A percentile compares a stretch with the other conserved stretches of the same genome.
phyloP scores from a whole-genome alignment of 805 yeast genomes.

The Wickerhamomyces canadensis region DNA sequence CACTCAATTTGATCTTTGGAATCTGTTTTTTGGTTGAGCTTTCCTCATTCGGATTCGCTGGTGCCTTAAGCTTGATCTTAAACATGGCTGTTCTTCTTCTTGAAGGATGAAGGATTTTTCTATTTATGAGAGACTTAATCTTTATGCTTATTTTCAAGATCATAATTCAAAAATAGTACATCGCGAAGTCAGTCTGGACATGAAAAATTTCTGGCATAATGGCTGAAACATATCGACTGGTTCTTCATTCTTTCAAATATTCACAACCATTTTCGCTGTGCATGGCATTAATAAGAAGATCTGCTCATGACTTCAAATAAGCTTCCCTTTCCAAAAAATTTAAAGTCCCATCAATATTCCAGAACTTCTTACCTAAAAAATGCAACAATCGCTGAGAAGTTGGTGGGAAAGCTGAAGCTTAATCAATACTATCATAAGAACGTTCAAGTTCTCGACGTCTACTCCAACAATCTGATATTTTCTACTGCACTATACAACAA shows the following conservation, averaged over 20 bases:
- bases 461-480: constrained; percentile 55
- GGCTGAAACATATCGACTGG: too few species aligned
- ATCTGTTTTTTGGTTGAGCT: not conserved
- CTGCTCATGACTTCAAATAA: too few species aligned
- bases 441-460: constrained; percentile 52
- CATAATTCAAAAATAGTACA: too few species aligned
- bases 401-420: constrained; percentile 41
- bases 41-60: constrained; percentile 7
- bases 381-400: not conserved
- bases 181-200: too few species aligned
- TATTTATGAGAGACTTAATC: too few species aligned
- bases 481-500: constrained; percentile 56
- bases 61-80: constrained; percentile 20
- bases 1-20: constrained; percentile 3
- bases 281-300: too few species aligned
- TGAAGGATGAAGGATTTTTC: too few species aligned
- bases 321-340: not conserved
- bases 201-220: too few species aligned
- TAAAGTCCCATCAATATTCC: not conserved
- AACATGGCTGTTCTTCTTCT: constrained; percentile 3
- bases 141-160: not conserved
- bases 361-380: not conserved
- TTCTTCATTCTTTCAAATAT: too few species aligned
- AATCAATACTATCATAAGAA: constrained; percentile 29
- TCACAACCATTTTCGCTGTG: too few species aligned